A percentile compares a stretch with the other conserved stretches of the same genome.
These are phyloP conservation scores for Carex parvula DNA, from an alignment of 176 grass and related monocot genomes.

Conservation along the genomic window DNA sequence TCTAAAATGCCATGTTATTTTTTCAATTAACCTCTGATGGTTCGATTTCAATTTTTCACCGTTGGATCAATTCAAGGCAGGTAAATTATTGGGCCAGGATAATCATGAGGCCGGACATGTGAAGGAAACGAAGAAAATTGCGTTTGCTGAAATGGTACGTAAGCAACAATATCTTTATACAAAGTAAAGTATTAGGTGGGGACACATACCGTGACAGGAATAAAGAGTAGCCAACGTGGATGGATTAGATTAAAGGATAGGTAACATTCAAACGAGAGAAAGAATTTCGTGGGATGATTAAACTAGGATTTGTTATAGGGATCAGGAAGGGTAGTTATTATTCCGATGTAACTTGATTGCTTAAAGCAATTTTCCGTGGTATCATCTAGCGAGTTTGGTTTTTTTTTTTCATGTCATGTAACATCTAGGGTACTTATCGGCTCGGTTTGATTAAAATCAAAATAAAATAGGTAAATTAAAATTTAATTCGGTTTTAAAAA, in stretches of 20 bases:
- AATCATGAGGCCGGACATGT: neutral
- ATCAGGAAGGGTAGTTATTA: neutral
- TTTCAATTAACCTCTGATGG: neutral
- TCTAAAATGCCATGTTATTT: neutral
- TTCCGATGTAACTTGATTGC: neutral
- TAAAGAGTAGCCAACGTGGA: constrained; percentile 14
- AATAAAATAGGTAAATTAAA: too few species aligned
- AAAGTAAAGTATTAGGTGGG: constrained; percentile 14
- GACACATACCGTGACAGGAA: neutral
- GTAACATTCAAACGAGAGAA: neutral
- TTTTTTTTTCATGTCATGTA: too few species aligned
- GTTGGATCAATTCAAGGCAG: neutral
- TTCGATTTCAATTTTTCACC: neutral
- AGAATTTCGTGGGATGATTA: neutral
- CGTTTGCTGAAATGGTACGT: constrained; percentile 26
- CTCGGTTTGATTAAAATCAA: too few species aligned
- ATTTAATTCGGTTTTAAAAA: too few species aligned
- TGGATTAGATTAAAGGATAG: constrained; percentile 26
- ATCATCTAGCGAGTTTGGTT: neutral
- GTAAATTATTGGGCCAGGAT: neutral
- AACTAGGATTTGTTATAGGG: neutral
- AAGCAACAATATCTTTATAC: constrained; percentile 14
- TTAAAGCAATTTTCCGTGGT: neutral
- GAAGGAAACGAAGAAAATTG: neutral
- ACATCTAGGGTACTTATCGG: too few species aligned